A percentile compares a stretch with the other conserved stretches of the same genome.
phyloP scores from a whole-genome alignment of 441 rosid genomes.

The Geranium incanum region DNA sequence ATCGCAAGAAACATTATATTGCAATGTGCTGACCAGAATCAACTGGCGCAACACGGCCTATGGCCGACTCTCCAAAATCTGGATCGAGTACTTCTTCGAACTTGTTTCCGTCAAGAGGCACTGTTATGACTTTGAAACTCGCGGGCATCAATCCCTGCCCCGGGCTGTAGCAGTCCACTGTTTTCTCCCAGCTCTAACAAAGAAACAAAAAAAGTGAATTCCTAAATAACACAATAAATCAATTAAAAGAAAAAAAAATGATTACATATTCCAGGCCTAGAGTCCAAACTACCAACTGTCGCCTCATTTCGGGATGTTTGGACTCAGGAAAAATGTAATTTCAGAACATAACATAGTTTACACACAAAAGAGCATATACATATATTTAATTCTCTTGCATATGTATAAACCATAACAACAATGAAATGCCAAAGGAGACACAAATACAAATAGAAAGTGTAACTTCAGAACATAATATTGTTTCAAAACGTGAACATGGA shows the following conservation, averaged over 20 bases:
- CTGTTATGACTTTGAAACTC: constrained; percentile 81
- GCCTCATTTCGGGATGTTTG: background rate
- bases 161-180: constrained; percentile 79
- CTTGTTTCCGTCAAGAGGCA: constrained; percentile 61
- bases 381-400: no score
- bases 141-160: constrained; percentile 98
- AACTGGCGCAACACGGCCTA: constrained; percentile 75
- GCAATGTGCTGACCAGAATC: constrained; percentile 56
- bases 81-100: constrained; percentile 84
- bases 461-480: background rate
- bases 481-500: no score
- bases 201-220: background rate
- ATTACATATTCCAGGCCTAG: background rate
- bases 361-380: no score
- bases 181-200: constrained; percentile 88
- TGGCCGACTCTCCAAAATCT: constrained; percentile 88
- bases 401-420: no score
- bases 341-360: background rate
- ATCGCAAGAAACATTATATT: background rate
- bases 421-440: no score
- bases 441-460: background rate
- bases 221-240: background rate
- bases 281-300: background rate
- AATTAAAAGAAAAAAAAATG: background rate
- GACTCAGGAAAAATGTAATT: background rate